Evolutionary conservation across 2,329 filamentous ascomycete genomes (phyloP).

Genomic region (Penicillium aurantiogriseum): DNA sequence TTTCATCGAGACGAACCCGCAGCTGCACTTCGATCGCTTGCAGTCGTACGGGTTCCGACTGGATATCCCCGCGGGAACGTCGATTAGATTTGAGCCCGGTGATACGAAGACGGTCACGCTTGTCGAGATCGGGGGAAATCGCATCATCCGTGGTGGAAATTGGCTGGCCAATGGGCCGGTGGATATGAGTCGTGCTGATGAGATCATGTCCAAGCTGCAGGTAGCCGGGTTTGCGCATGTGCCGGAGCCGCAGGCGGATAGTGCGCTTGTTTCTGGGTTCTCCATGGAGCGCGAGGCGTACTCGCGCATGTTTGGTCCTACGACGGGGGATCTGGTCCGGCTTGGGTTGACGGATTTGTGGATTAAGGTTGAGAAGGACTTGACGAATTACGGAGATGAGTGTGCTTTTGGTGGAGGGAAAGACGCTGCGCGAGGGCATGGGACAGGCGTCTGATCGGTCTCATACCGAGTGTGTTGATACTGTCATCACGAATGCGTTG

Average conservation of each 20-base stretch:
- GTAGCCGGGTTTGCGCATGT: constrained; percentile 74
- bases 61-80: constrained; percentile 88
- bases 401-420: constrained; percentile 94
- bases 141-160: constrained; percentile 82
- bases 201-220: constrained; percentile 67
- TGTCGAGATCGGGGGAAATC: constrained; percentile 80
- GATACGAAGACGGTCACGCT: constrained; percentile 86
- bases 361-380: constrained; percentile 84
- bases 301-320: constrained; percentile 87
- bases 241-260: constrained; percentile 62
- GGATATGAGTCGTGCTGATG: constrained; percentile 60
- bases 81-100: constrained; percentile 89
- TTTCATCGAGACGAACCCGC: constrained; percentile 91
- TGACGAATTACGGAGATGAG: constrained; percentile 84
- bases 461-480: constrained; percentile 72
- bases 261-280: constrained; percentile 58
- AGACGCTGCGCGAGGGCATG: constrained; percentile 93
- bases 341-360: constrained; percentile 83
- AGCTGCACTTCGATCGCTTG: constrained; percentile 81
- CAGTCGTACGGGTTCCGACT: constrained; percentile 80
- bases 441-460: constrained; percentile 79
- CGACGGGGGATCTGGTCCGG: constrained; percentile 78
- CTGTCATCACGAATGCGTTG: constrained; percentile 84
- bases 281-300: constrained; percentile 78
- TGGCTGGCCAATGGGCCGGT: constrained; percentile 70